Evolutionary conservation across 495 filamentous ascomycete species (phyloP).

Genomic region (Clavariopsis aquatica): DNA sequence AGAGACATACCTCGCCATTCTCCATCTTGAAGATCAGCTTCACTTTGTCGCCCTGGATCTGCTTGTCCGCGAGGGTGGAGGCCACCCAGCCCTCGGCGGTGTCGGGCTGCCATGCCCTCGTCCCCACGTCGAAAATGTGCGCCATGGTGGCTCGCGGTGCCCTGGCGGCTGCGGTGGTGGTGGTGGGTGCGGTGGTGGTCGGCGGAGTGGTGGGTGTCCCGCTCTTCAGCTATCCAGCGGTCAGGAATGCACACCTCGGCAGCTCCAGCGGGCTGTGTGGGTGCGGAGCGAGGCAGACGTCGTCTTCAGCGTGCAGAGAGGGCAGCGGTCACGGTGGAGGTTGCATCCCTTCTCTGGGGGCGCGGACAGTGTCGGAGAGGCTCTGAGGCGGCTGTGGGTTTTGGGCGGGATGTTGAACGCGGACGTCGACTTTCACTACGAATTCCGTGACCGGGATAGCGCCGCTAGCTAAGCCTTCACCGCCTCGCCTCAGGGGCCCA

Average conservation of each 20-base stretch:
- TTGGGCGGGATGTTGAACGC: constrained; percentile 10
- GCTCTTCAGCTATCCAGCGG: constrained; percentile 20
- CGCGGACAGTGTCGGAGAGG: neutral
- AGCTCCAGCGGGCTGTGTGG: constrained; percentile 2
- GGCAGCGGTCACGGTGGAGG: neutral
- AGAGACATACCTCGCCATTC: constrained; percentile 78
- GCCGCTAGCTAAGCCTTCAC: constrained; percentile 18
- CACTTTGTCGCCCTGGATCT: constrained; percentile 80
- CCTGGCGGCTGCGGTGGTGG: constrained; percentile 3
- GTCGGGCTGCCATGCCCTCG: constrained; percentile 97
- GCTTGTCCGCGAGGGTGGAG: constrained; percentile 89
- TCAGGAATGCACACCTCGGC: constrained; percentile 17
- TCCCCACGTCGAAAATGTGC: constrained; percentile 96
- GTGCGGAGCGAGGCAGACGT: neutral
- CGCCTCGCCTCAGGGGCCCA: constrained; percentile 16
- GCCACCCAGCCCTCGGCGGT: constrained; percentile 93
- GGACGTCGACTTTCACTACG: constrained; percentile 8
- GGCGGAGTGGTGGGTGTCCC: constrained; percentile 1
- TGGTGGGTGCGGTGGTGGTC: neutral
- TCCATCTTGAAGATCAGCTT: constrained; percentile 80
- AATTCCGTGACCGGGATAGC: constrained; percentile 28
- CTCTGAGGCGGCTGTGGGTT: neutral
- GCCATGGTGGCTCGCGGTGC: constrained; percentile 61
- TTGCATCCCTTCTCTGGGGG: constrained; percentile 3
- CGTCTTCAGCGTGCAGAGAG: constrained; percentile 5